phyloP scores from a whole-genome alignment of 108 stramenopile species.

The Cyclostephanos tholiformis region DNA sequence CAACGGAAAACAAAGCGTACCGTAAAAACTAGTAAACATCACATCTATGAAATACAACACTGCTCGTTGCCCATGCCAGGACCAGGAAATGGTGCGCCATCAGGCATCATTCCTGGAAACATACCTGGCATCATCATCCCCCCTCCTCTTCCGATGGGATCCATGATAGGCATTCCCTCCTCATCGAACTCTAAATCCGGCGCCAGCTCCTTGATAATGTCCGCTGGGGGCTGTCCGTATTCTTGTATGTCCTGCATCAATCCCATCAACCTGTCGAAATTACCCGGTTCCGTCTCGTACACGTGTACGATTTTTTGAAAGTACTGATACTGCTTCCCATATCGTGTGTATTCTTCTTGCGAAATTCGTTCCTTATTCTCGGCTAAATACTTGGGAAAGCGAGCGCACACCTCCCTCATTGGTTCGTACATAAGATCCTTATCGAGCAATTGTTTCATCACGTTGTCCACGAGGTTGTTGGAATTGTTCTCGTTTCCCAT shows the following conservation, averaged over 20 bases:
- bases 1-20: too few species aligned
- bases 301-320: slow-evolving; percentile 88
- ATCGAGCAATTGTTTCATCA: slow-evolving; percentile 93
- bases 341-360: slow-evolving; percentile 62
- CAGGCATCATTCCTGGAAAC: slow-evolving; percentile 27
- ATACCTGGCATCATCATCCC: slow-evolving; percentile 45
- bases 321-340: slow-evolving; percentile 84
- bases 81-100: slow-evolving; percentile 1
- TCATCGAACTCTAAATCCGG: slow-evolving; percentile 94
- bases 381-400: slow-evolving; percentile 94
- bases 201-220: slow-evolving; percentile 96
- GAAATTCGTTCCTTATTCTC: slow-evolving; percentile 55
- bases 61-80: slow-evolving; percentile 14
- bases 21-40: not conserved
- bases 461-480: slow-evolving; percentile 72
- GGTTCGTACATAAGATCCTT: slow-evolving; percentile 98
- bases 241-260: slow-evolving; percentile 93
- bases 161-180: slow-evolving; percentile 93
- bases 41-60: slow-evolving; percentile 23
- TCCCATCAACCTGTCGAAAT: slow-evolving; percentile 84
- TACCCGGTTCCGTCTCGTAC: slow-evolving; percentile 94
- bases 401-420: slow-evolving; percentile 81
- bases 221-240: slow-evolving; percentile 94
- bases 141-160: slow-evolving; percentile 23
- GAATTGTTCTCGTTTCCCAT: slow-evolving; percentile 40